Evolutionary conservation across 176 grass and related monocot species (phyloP).

Genomic region (Carex kokanica): DNA sequence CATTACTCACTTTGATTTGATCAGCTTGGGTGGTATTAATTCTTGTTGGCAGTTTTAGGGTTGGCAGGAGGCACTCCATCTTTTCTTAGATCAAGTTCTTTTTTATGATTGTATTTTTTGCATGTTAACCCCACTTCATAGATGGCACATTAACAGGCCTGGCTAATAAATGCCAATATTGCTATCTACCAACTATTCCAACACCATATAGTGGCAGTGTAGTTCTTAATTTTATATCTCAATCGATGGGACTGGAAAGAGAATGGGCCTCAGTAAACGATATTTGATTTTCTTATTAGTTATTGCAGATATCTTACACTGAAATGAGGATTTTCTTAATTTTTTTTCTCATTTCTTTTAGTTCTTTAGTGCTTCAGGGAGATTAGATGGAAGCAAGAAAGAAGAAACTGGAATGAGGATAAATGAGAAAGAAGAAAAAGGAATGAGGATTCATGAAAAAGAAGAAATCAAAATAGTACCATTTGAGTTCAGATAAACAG

Average conservation of each 20-base stretch:
- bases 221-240: conserved; percentile 9
- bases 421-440: not conserved
- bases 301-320: not conserved
- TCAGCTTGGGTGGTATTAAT: conserved; percentile 7
- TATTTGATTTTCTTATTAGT: not conserved
- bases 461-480: not conserved
- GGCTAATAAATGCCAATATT: conserved; percentile 32
- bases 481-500: not conserved
- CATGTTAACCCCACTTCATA: conserved; percentile 23
- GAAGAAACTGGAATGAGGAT: not conserved
- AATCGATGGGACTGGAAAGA: not conserved
- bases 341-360: not conserved
- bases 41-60: conserved; percentile 15
- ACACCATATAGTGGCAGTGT: not conserved
- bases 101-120: not conserved
- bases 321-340: not conserved
- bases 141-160: conserved; percentile 14
- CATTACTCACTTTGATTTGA: conserved; percentile 19
- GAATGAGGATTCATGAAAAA: not conserved
- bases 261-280: not conserved
- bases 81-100: conserved; percentile 12
- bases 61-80: conserved; percentile 27
- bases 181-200: conserved; percentile 19
- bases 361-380: not conserved
- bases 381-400: not conserved